Base-by-base conservation (phyloP, 768 basidiomycete species). In the Serendipita sp. region DNA sequence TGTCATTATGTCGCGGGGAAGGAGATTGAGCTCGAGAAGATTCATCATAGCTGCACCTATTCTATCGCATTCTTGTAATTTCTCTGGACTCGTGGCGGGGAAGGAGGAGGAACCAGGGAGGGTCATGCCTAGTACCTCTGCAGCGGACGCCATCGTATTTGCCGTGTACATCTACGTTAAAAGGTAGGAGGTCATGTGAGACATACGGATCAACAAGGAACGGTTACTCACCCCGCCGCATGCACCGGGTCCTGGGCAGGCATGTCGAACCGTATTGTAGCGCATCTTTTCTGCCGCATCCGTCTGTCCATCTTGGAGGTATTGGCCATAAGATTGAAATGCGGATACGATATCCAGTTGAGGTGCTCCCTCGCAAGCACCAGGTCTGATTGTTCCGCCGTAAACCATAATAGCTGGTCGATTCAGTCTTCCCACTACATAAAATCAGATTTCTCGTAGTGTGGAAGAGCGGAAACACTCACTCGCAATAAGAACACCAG, bases 401-500 rank as follows among this genome's bases (percentile, higher is more conserved):
- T 98, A 99, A 3, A 99, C 85, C 96, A 99, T 99, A 63, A 98
- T 69, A 66, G 94, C 91, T 16, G 96, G 96, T 45, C 96, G 84
- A 76, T 99, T 97, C 65, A 99, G 77, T 45, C 96, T 82, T 60
- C 95, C 96, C 62, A 99, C 90, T 92, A 68, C 34, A 31, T 52
- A 36, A 13, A 63, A 44, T 63, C 45, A 40, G 44, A 55, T 34
- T 29, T 66, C 27, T 66, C 29, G n/a, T 44, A 63, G 23, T 33
- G 43, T 62, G 5, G 31, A 43, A 33, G 33, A 63, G 34, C 62
- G 23, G 60, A 63, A 60, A 11, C 31, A 83, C 88, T 76, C 70
- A 91, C 90, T 83, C 55, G 92, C 96, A 82, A 99, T 99, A 69
- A 97, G 78, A 43, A 96, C 94, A 66, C 96, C 96, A n/a, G 96